Evolutionary conservation across 1,284 basidiomycete genomes (phyloP), one percentile per base, ranked within the genome.

Genomic region (Kalmanozyma brasiliensis): DNA sequence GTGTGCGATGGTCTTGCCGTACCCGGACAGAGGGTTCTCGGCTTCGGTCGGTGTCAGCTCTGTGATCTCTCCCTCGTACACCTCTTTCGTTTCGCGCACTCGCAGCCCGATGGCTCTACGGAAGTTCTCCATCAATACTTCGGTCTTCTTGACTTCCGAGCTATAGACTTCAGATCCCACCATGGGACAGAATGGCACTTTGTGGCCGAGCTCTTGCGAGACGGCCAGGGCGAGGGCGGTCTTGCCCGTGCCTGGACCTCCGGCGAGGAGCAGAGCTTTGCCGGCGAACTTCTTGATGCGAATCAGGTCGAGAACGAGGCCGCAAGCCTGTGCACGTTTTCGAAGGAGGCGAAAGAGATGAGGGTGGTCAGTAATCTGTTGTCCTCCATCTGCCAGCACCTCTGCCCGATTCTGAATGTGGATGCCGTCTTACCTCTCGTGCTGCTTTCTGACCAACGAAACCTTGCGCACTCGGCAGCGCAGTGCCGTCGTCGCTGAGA

Each of bases 111-210:
- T 98, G 10, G 96, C 94, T 72, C 95, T 86, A 57, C 95, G 87
- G 84, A 98, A 98, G 48, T 90, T 89, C 83, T 97, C 94, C 60
- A 94, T 93, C n/a, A 98, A 85, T 2, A 98, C 94, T 82, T 98
- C 95, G 0, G 95, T 98, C 87, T 98, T 98, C 86, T 98, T 98
- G 53, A 98, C 94, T 83, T 98, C 95, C 9, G 92, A 89, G 49
- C 91, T 93, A 83, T 96, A 98, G 63, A 98, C 95, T 83, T 98
- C 95, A 7, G 90, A 92, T 1, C 94, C 96, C 22, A 98, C 95
- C 91, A 98, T 96, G 1, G 94, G 93, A 81, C 95, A 98, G 83
- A 98, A 98, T 0, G 95, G 95, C 1, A 98, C 94, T 80, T 97
- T 96, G 42, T 87, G 85, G 1, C 95, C 95, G 0, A 98, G 87